phyloP scores from a whole-genome alignment of 2,329 filamentous ascomycete species.

The Septoria linicola region DNA sequence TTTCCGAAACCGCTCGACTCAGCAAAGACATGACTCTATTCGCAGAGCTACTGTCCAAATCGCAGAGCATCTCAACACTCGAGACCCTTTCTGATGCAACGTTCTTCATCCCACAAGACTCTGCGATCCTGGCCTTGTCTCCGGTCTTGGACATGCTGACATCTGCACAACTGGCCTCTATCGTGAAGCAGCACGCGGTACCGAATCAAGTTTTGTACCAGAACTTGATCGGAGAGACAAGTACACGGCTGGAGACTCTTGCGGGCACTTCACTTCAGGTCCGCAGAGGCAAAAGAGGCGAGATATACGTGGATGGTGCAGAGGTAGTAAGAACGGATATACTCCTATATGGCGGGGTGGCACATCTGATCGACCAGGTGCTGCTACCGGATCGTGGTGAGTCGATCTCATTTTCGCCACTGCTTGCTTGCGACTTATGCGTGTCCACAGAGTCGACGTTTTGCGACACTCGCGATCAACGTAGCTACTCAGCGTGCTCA shows the following conservation, averaged over 20 bases:
- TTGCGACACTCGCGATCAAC: too few species aligned
- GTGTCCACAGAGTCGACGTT: too few species aligned
- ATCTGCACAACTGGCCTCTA: slow-evolving; percentile 13
- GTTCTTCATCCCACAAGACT: slow-evolving; percentile 23
- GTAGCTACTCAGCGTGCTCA: too few species aligned
- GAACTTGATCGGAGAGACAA: neutral
- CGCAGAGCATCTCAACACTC: slow-evolving; percentile 9
- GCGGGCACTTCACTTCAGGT: slow-evolving; percentile 4
- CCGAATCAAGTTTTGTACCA: slow-evolving; percentile 21
- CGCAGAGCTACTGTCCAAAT: slow-evolving; percentile 15
- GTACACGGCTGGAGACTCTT: neutral
- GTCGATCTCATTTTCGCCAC: neutral
- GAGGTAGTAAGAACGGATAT: slow-evolving; percentile 21
- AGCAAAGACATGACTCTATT: slow-evolving; percentile 19
- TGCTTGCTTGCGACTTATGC: too few species aligned
- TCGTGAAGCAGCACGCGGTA: slow-evolving; percentile 24
- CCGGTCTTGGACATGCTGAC: slow-evolving; percentile 14
- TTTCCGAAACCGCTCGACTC: slow-evolving; percentile 21
- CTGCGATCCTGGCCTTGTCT: slow-evolving; percentile 14
- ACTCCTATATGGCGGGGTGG: slow-evolving; percentile 25
- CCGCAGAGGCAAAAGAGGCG: slow-evolving; percentile 9
- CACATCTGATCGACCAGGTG: slow-evolving; percentile 22
- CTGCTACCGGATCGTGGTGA: slow-evolving; percentile 4
- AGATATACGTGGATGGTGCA: slow-evolving; percentile 18
- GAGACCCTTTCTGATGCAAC: slow-evolving; percentile 23